Evolutionary conservation across 2,329 filamentous ascomycete species (phyloP), one percentile per base, ranked within the genome.

Genomic region (Monosporascus sp.): DNA sequence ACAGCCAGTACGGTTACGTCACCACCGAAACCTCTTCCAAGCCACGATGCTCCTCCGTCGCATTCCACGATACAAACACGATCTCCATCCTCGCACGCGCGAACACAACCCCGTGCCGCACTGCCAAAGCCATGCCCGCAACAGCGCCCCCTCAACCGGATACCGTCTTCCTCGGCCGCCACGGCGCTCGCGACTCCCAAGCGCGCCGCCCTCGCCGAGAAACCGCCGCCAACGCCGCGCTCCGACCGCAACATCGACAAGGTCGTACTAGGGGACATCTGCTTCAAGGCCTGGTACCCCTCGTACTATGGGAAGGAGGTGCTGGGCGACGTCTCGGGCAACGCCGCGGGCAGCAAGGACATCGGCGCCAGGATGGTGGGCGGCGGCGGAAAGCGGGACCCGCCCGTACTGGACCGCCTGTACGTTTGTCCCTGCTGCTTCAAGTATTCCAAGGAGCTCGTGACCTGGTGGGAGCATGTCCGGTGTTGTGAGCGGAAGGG

Each of bases 381-480:
- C 2, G 68, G 64, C 3, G 74, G 54, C 51, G 58, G 65, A 41
- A 70, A 71, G 58, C 63, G 64, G 49, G 63, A 58, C 40, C 62
- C 61, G 15, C 73, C 74, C 1, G 74, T 83, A 63, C 78, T 90
- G 17, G 83, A 87, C 58, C 74, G 85, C 52, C 75, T 97, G 7
- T 95, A 92, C 63, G 88, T 97, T 37, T 99, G 94, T 67, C 87
- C 89, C 37, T 88, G 84, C 77, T 99, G 94, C 75, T 97, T 97
- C 78, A 93, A 92, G 67, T 99, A 99, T 71, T 88, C 87, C 37
- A 81, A 78, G 59, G 82, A 85, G 64, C 68, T 84, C 14, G 74
- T 80, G 20, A 71, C 78, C 1, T 86, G 81, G 80, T 76, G 76
- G 64, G 74, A 75, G 20, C 85, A 88, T 62, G 77, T 82, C 18